Evolutionary conservation across 768 basidiomycete genomes (phyloP).

Genomic region (Auriscalpium orientale): DNA sequence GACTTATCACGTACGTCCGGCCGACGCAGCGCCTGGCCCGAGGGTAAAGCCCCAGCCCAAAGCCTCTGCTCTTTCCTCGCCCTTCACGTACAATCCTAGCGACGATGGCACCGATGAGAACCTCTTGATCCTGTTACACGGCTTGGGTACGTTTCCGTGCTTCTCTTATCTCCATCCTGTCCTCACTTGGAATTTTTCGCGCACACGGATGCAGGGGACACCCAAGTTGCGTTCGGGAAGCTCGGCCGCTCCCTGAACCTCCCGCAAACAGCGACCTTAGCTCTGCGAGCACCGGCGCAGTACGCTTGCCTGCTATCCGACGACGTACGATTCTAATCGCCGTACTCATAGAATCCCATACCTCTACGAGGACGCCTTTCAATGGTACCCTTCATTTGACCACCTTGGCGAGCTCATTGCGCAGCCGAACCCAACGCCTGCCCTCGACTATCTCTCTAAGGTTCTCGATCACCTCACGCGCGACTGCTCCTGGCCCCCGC

Average conservation of each 20-base stretch:
- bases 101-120: conserved; percentile 85
- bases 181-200: not conserved
- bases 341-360: conserved; percentile 56
- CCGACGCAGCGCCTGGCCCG: conserved; percentile 1
- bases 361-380: conserved; percentile 70
- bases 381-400: conserved; percentile 85
- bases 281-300: conserved; percentile 73
- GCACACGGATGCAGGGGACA: conserved; percentile 56
- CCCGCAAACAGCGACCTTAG: conserved; percentile 86
- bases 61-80: conserved; percentile 37
- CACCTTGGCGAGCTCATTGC: conserved; percentile 63
- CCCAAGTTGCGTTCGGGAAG: conserved; percentile 64
- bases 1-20: not conserved
- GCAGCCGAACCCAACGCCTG: conserved; percentile 66
- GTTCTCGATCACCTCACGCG: conserved; percentile 49
- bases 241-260: conserved; percentile 69
- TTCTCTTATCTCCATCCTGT: not conserved
- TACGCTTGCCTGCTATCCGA: conserved; percentile 26
- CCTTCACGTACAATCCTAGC: conserved; percentile 64
- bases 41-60: conserved; percentile 43
- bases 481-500: conserved; percentile 57
- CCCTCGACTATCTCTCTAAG: conserved; percentile 46
- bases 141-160: conserved; percentile 51
- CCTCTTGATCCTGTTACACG: conserved; percentile 76
- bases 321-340: not conserved